Evolutionary conservation across 2,329 filamentous ascomycete genomes (phyloP).

Genomic region (Pseudogymnoascus sp.): DNA sequence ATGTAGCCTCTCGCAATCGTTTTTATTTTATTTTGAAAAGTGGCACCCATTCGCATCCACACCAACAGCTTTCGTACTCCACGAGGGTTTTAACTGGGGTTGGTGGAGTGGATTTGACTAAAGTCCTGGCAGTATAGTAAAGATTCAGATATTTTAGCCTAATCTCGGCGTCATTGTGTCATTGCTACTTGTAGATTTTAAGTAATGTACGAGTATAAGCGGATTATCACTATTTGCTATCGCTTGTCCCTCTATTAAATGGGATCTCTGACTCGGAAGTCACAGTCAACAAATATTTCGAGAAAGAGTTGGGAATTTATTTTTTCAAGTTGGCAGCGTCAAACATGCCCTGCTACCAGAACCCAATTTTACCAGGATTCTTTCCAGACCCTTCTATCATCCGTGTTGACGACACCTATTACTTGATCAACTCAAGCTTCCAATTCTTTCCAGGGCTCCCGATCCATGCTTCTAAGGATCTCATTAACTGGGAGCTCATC

Average conservation of each 20-base stretch:
- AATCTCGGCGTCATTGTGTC: not conserved
- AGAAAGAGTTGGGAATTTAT: not conserved
- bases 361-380: constrained; percentile 29
- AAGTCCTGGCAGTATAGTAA: not conserved
- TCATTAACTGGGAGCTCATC: constrained; percentile 19
- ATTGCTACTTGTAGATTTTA: not conserved
- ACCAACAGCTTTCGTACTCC: not conserved
- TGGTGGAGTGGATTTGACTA: no score
- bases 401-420: constrained; percentile 25
- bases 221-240: not conserved
- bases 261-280: not conserved
- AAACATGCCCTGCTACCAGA: constrained; percentile 9
- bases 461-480: constrained; percentile 29
- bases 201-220: not conserved
- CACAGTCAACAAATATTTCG: not conserved
- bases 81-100: no score
- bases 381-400: constrained; percentile 27
- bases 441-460: constrained; percentile 50
- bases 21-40: not conserved
- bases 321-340: not conserved
- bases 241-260: not conserved
- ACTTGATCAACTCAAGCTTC: constrained; percentile 46
- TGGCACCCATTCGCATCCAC: not conserved
- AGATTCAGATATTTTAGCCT: not conserved
- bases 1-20: not conserved